Evolutionary conservation across 2,329 filamentous ascomycete genomes (phyloP), one percentile per base, ranked within the genome.

Genomic region (Apiospora sp.): DNA sequence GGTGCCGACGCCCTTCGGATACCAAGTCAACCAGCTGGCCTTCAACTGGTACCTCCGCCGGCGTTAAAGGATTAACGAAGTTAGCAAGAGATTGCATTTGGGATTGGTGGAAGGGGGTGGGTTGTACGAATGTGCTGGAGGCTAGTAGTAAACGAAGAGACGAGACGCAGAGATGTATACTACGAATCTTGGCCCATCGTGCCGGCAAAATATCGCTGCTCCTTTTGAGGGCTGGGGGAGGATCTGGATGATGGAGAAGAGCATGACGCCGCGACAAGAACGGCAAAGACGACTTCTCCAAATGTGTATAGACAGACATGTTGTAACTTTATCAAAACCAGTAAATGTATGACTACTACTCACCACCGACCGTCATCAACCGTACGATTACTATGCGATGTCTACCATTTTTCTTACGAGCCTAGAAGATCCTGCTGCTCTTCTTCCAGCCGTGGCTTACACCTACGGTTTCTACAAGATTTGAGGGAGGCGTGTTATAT

Each of bases 21-120:
- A 89, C 72, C 85, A 90, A 75, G 88, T 92, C n/a, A 92, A 89
- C 80, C 94, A 95, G 82, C 84, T 97, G 80, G 94, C 95, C 0
- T 97, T 95, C 83, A 95, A 94, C 83, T 99, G 96, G 96, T 99
- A 98, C 83, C 83, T 98, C 84, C 88, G 92, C 82, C 90, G 95
- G 82, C 88, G 94, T 80, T 97, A 90, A n/a, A n/a, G n/a, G n/a
- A n/a, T n/a, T n/a, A n/a, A n/a, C n/a, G n/a, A n/a, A n/a, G n/a
- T n/a, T n/a, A n/a, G n/a, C n/a, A n/a, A n/a, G n/a, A n/a, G n/a
- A n/a, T n/a, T n/a, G n/a, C n/a, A n/a, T n/a, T n/a, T n/a, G n/a
- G n/a, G n/a, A n/a, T n/a, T n/a, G n/a, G n/a, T n/a, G n/a, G n/a
- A n/a, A n/a, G n/a, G n/a, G n/a, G n/a, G n/a, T n/a, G n/a, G n/a